Conservation (phyloP, 2,329 filamentous ascomycete species). For the Aspergillus glaucus region DNA sequence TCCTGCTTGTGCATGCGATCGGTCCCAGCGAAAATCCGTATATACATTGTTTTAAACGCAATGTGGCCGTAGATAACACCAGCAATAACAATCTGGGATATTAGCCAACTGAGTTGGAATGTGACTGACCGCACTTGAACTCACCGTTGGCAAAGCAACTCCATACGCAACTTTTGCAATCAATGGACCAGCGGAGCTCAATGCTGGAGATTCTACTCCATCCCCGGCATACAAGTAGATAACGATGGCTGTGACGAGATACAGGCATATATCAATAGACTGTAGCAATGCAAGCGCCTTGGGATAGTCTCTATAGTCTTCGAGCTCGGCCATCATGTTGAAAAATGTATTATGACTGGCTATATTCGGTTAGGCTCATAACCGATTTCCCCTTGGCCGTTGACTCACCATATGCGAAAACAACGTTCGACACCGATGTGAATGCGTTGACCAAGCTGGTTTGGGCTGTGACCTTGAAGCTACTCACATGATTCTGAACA, state of each 20-base stretch:
- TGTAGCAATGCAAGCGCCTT: slow-evolving; percentile 57
- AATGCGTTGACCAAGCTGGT: slow-evolving; percentile 29
- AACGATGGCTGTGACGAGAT: neutral
- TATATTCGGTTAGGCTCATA: neutral
- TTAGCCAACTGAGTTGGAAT: neutral
- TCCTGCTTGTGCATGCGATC: slow-evolving; percentile 45
- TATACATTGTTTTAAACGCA: slow-evolving; percentile 57
- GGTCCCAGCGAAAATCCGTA: slow-evolving; percentile 55
- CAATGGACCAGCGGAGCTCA: neutral
- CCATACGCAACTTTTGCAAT: neutral
- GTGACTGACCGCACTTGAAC: neutral
- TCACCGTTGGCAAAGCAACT: slow-evolving; percentile 44
- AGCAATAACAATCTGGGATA: slow-evolving; percentile 51
- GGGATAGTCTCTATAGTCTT: slow-evolving; percentile 50
- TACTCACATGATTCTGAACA: slow-evolving; percentile 21
- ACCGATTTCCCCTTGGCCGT: neutral
- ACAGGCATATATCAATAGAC: slow-evolving; percentile 36
- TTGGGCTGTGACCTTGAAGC: slow-evolving; percentile 20
- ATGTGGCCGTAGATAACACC: slow-evolving; percentile 63
- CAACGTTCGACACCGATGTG: slow-evolving; percentile 30
- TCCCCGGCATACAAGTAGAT: neutral
- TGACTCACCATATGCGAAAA: slow-evolving; percentile 34
- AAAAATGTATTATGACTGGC: slow-evolving; percentile 44
- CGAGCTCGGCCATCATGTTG: slow-evolving; percentile 56
- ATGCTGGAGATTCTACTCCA: neutral